Evolutionary conservation across 805 yeast species (phyloP), one percentile per base, ranked within the genome.

Genomic region (Hanseniaspora jakobsenii): DNA sequence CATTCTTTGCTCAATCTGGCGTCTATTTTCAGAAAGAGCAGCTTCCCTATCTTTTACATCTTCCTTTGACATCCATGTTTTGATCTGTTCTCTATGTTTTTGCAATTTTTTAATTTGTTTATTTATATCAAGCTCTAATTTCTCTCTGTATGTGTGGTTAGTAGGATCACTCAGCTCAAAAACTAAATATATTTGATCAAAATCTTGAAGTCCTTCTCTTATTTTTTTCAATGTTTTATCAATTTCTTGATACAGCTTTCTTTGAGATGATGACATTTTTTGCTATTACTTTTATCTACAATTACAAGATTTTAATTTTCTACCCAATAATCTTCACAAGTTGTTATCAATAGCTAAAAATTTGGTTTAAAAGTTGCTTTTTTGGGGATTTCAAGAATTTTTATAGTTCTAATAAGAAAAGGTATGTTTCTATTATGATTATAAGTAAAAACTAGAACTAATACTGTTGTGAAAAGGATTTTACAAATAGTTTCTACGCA

Each of bases 21-120:
- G 67, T 50, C 91, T 69, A 56, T 86, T 81, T 55, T 89, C 96
- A 47, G 79, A 68, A 51, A 84, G 66, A 39, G 67, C 60, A 13
- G 77, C 72, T 55, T 81, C 82, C 59, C 85, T 91, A 55, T 89
- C 94, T 60, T 93, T 86, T 37, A 87, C 86, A 50, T 87, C 94
- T 53, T 79, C 82, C 52, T 89, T 87, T 34, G 89, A 76, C 59
- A 86, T 65, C 98, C 98, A 89, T 47, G 82, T 81, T 65, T 89
- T 89, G 55, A 89, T 83, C 65, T 86, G 97, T 62, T 89, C 98
- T 59, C 97, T 73, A 54, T 81, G 77, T 59, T 95, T 76, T 60
- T 89, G 98, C 47, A 89, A 70, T 62, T 86, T 89, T 63, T 91
- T 89, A 63, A 91, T 87, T 62, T 91, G 97, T 55, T 91, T 79